Evolutionary conservation across 2,329 filamentous ascomycete species (phyloP).

Genomic region (Fusarium begoniae): DNA sequence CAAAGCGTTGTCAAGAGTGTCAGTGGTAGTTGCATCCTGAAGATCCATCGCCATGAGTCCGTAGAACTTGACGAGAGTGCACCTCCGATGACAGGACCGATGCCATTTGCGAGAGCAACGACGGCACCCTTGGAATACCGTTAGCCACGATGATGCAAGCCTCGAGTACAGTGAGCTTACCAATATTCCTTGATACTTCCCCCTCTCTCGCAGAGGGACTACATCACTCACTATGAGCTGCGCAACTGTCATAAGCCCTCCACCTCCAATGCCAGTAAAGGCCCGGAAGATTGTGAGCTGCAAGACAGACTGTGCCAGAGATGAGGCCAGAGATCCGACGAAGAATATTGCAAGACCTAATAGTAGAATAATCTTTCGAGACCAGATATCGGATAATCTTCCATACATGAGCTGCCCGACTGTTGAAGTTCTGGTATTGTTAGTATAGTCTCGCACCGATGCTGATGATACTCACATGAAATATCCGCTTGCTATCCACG

Average conservation of each 20-base stretch:
- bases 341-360: conserved; percentile 54
- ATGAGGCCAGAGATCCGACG: conserved; percentile 54
- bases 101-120: conserved; percentile 62
- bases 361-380: conserved; percentile 53
- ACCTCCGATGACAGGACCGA: conserved; percentile 64
- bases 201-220: conserved; percentile 73
- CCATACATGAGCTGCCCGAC: conserved; percentile 58
- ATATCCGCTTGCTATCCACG: conserved; percentile 65
- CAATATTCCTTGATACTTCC: conserved; percentile 74
- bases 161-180: conserved; percentile 38
- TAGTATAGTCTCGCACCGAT: not conserved
- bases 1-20: conserved; percentile 56
- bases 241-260: conserved; percentile 75
- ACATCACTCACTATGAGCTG: conserved; percentile 77
- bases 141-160: not conserved
- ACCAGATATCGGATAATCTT: conserved; percentile 58
- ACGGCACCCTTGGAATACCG: conserved; percentile 52
- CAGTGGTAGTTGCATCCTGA: conserved; percentile 63
- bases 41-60: conserved; percentile 64
- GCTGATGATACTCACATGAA: conserved; percentile 57
- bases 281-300: conserved; percentile 54
- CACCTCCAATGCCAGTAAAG: conserved; percentile 68
- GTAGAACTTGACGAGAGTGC: conserved; percentile 55
- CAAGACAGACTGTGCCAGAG: conserved; percentile 50
- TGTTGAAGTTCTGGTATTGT: conserved; percentile 51